These are phyloP conservation scores for Coemansia sp. DNA, from an alignment of 192 early-diverging fungal species.

Conservation along the genomic window DNA sequence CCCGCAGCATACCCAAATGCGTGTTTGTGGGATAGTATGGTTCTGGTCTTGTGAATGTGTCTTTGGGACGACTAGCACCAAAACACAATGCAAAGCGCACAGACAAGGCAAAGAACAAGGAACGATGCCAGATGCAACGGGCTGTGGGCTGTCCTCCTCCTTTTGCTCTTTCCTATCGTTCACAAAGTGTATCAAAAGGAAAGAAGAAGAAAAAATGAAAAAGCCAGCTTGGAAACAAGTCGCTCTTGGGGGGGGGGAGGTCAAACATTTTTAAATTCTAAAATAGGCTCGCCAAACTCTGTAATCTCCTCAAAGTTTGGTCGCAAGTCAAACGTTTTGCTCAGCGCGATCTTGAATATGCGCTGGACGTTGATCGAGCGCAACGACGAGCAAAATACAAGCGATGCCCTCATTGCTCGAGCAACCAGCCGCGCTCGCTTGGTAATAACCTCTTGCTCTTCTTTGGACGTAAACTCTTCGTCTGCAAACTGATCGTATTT, in stretches of 20 bases:
- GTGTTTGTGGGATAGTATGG: background rate
- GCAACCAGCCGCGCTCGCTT: conserved; percentile 90
- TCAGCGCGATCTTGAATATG: conserved; percentile 95
- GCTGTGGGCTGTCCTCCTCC: background rate
- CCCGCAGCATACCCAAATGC: background rate
- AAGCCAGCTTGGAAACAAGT: background rate
- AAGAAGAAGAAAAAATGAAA: conserved; percentile 2
- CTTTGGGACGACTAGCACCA: too few species aligned
- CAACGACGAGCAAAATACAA: conserved; percentile 95
- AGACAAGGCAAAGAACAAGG: too few species aligned
- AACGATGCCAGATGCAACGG: too few species aligned
- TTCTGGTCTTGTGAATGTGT: background rate
- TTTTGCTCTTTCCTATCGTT: background rate
- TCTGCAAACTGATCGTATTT: conserved; percentile 94
- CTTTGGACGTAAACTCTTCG: conserved; percentile 63
- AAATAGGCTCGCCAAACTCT: conserved; percentile 87
- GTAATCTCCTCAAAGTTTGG: conserved; percentile 93
- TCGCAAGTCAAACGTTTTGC: conserved; percentile 91
- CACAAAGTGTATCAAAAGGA: background rate
- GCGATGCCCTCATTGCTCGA: conserved; percentile 91
- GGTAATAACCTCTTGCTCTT: conserved; percentile 93
- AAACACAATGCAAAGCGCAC: too few species aligned
- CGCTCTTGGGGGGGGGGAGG: too few species aligned
- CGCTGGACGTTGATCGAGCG: conserved; percentile 96
- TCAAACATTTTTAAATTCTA: conserved; percentile 70